Evolutionary conservation across 371 early-diverging fungal genomes (phyloP).

Genomic region (Smittium mucronatum): DNA sequence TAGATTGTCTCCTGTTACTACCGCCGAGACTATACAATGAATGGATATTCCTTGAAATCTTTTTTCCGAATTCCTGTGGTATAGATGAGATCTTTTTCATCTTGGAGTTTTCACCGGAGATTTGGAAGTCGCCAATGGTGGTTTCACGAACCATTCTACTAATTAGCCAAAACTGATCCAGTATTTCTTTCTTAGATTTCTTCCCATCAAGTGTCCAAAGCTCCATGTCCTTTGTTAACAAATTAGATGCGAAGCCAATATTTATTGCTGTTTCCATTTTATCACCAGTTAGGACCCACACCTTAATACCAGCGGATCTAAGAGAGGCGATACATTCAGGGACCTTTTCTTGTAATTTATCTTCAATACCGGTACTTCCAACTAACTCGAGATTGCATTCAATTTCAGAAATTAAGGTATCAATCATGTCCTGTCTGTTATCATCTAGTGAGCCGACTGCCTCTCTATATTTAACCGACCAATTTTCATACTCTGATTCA

Average conservation of each 20-base stretch:
- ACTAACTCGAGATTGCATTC: constrained; percentile 68
- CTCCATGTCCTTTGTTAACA: constrained; percentile 59
- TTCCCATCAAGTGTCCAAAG: constrained; percentile 53
- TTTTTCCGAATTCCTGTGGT: background rate
- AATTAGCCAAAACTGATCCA: constrained; percentile 36
- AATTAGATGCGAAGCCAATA: constrained; percentile 80
- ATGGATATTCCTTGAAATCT: background rate
- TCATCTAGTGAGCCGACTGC: constrained; percentile 55
- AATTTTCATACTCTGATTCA: constrained; percentile 50
- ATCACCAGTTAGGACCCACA: constrained; percentile 99
- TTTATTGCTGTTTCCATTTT: constrained; percentile 99
- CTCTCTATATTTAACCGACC: constrained; percentile 48
- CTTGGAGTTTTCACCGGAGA: background rate
- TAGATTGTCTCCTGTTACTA: background rate
- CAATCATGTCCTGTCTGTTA: constrained; percentile 59
- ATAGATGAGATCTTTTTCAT: background rate
- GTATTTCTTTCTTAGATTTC: constrained; percentile 30
- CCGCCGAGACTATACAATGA: background rate
- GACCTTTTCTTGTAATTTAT: constrained; percentile 92
- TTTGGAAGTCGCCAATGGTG: background rate
- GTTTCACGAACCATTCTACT: constrained; percentile 27
- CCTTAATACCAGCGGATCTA: constrained; percentile 82
- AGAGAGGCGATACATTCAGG: constrained; percentile 81
- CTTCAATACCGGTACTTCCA: constrained; percentile 97
- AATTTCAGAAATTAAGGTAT: constrained; percentile 54